Evolutionary conservation across 75 land plant species (phyloP).

Genomic region (Chamaecyparis obtusa): DNA sequence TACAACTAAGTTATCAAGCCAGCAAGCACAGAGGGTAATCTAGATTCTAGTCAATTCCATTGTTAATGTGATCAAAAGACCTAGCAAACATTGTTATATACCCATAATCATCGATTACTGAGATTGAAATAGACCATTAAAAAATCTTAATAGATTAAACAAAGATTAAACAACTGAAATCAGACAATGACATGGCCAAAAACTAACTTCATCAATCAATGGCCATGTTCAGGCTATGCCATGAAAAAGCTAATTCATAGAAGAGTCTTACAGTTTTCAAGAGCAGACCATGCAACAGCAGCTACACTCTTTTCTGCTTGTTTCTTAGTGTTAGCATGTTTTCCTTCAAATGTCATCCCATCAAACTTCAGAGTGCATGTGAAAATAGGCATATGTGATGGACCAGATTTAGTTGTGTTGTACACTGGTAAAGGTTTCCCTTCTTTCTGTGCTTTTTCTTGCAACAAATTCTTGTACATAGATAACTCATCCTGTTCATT

Average conservation of each 20-base stretch:
- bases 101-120: background rate
- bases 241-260: background rate
- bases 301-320: conserved; percentile 70
- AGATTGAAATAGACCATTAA: background rate
- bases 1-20: background rate
- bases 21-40: background rate
- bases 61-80: background rate
- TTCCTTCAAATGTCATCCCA: conserved; percentile 44
- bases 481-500: conserved; percentile 42
- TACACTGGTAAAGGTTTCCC: conserved; percentile 45
- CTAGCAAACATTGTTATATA: background rate
- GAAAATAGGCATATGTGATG: conserved; percentile 37
- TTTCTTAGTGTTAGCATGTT: conserved; percentile 54
- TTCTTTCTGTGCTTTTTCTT: conserved; percentile 49
- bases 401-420: conserved; percentile 25
- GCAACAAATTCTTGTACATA: conserved; percentile 58
- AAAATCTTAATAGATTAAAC: background rate
- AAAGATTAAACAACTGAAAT: background rate
- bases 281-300: conserved; percentile 40
- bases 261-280: conserved; percentile 41
- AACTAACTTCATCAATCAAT: background rate
- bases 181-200: background rate
- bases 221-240: background rate
- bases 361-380: conserved; percentile 42
- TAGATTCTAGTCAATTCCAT: background rate